Conservation (phyloP, 2,329 filamentous ascomycete genomes). For the Calycina marina region DNA sequence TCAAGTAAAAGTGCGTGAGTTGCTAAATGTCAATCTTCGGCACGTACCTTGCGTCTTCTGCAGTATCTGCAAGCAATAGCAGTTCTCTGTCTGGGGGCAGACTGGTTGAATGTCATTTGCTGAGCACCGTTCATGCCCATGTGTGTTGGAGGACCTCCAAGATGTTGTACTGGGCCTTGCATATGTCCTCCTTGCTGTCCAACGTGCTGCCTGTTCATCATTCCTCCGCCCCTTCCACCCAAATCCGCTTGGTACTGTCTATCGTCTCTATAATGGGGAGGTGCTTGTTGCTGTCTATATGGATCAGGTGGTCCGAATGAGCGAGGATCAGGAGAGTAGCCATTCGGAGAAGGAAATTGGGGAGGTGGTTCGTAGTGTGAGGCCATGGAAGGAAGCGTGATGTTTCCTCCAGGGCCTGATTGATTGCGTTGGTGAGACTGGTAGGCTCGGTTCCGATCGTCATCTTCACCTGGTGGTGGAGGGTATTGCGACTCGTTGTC, state of each 20-base stretch:
- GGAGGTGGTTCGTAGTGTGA: constrained; percentile 19
- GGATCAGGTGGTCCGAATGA: constrained; percentile 13
- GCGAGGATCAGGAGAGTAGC: constrained; percentile 15
- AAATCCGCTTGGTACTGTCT: constrained; percentile 15
- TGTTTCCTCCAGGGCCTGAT: constrained; percentile 11
- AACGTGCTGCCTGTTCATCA: too few species aligned
- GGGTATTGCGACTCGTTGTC: constrained; percentile 17
- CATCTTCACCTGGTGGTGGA: constrained; percentile 21
- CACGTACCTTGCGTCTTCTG: constrained; percentile 39
- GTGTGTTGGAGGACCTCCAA: too few species aligned
- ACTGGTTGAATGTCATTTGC: constrained; percentile 27
- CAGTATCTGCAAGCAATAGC: constrained; percentile 47
- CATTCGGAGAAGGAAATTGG: constrained; percentile 11
- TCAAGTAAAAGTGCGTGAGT: background rate
- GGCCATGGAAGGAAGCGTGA: constrained; percentile 19
- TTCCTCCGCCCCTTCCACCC: constrained; percentile 17
- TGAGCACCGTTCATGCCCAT: too few species aligned
- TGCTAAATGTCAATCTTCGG: background rate
- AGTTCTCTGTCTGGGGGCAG: constrained; percentile 43
- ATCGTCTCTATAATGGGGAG: constrained; percentile 15
- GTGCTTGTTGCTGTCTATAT: constrained; percentile 13
- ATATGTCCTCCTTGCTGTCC: too few species aligned
- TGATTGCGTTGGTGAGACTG: constrained; percentile 17
- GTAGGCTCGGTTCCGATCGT: constrained; percentile 20
- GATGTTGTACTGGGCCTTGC: constrained; percentile 14